Percentiles rank a stretch among this genome's conserved stretches.
These are phyloP conservation scores for Lodderomyces theae DNA, from an alignment of 1,139 yeast genomes.

Conservation along the genomic window DNA sequence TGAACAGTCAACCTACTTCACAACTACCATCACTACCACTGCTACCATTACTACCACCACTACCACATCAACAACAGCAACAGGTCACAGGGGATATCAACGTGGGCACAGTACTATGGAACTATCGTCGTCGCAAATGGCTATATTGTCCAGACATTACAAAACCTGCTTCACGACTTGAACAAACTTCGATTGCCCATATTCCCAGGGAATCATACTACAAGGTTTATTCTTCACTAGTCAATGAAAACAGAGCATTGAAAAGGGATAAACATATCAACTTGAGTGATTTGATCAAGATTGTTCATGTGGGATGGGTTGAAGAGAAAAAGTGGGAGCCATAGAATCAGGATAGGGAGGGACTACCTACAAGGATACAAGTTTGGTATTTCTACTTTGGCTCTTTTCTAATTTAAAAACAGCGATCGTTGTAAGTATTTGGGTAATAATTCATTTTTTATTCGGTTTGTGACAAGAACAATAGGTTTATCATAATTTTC, in stretches of 20 bases:
- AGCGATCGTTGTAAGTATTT: too few relatives aligned
- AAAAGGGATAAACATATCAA: conserved; percentile 52
- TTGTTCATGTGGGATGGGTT: conserved; percentile 70
- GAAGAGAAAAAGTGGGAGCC: conserved; percentile 61
- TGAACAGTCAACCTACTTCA: not conserved
- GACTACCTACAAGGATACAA: too few relatives aligned
- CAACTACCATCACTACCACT: not conserved
- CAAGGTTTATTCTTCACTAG: conserved; percentile 54
- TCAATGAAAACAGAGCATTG: conserved; percentile 56
- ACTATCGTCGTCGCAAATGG: conserved; percentile 60
- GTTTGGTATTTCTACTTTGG: too few relatives aligned
- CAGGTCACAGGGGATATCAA: too few relatives aligned
- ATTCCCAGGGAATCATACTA: conserved; percentile 50
- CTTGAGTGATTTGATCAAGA: conserved; percentile 55
- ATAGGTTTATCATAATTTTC: too few relatives aligned
- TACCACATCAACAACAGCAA: conserved; percentile 11
- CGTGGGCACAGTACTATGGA: conserved; percentile 59
- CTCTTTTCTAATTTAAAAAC: too few relatives aligned
- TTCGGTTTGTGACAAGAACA: too few relatives aligned
- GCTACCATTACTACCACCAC: conserved; percentile 12
- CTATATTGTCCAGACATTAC: conserved; percentile 21
- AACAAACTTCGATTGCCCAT: conserved; percentile 31
- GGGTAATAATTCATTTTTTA: too few relatives aligned
- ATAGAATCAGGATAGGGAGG: too few relatives aligned
- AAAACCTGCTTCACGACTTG: conserved; percentile 19